Base-by-base conservation (phyloP, 257 asterid species). In the Ligustrum vulgare region DNA sequence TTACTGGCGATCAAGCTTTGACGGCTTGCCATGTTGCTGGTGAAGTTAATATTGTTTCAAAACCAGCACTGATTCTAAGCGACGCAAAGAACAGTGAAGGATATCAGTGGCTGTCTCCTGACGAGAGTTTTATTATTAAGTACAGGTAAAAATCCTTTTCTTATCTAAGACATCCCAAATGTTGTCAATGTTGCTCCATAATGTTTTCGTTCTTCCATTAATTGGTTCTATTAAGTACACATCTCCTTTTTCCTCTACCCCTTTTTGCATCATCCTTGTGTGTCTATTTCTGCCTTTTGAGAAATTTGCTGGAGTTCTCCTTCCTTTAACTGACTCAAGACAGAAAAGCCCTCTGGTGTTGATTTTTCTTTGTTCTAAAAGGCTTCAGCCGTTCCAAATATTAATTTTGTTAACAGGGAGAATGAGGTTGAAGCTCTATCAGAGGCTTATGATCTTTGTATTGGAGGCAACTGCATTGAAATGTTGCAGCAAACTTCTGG, bases 1-100 rank as follows among this genome's bases (percentile, higher is more conserved):
- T 94, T 81, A 94, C 98, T 23, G 98, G 98, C 12, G 98, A 94
- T 87, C 98, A 94, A 89, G 98, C 98, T 77, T 85, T 94, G 87
- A 91, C 98, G 62, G 98, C 98, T 76, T 94, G 98, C 85, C 97
- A 94, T 83, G 98, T 94, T 81, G 98, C 98, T 72, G 84, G 86
- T 79, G 94, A 92, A 92, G 97, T 94, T 80, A 88, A 90, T 78
- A 94, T 94, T 74, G 87, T 94, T 71, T 87, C 97, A 62, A 94
- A 92, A 83, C 94, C 97, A 1, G 89, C 94, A 32, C 78, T 94
- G 70, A 90, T 94, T 80, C 97, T 94, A 67, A 86, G 89, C 73
- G 87, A 41, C 54, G 84, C 84, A 36, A 87, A 87, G 84, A 85
- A 75, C 75, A 79, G 75, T 43, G 84, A 73, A 67, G 87, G 77